Conservation (phyloP, 148 eudicot genomes). For the Rhododendron simsii region DNA sequence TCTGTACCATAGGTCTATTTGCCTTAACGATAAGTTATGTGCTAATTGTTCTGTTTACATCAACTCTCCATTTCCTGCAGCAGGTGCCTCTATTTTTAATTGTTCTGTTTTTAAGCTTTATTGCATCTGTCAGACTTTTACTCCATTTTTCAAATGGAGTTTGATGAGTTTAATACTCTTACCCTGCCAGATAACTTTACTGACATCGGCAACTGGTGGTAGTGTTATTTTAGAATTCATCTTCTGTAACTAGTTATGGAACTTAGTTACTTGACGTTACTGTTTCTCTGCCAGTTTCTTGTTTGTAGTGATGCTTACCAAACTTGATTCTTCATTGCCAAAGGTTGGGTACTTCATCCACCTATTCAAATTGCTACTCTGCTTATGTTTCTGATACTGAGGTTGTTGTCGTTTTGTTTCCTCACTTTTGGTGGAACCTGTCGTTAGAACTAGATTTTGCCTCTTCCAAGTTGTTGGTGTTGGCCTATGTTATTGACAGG, state of each 20-base stretch:
- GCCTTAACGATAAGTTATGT: conserved; percentile 12
- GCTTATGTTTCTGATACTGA: background rate
- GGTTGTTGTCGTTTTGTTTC: background rate
- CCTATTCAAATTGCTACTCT: background rate
- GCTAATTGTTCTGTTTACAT: conserved; percentile 15
- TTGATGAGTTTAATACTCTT: background rate
- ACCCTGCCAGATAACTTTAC: background rate
- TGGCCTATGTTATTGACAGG: background rate
- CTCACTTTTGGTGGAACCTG: background rate
- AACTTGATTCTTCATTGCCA: background rate
- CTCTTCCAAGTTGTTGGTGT: background rate
- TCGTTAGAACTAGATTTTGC: background rate
- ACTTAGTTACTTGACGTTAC: background rate
- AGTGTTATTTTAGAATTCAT: background rate
- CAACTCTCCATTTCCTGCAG: background rate
- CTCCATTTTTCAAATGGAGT: background rate
- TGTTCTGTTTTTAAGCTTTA: background rate
- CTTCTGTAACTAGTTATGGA: background rate
- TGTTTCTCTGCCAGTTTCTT: background rate
- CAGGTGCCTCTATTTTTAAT: background rate
- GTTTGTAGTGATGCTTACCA: background rate
- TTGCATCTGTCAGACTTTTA: background rate
- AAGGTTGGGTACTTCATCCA: background rate
- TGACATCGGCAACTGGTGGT: background rate
- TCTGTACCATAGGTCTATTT: conserved; percentile 23